Base-by-base conservation (phyloP, 169 alveolate genomes). In the Plasmodium adleri region DNA sequence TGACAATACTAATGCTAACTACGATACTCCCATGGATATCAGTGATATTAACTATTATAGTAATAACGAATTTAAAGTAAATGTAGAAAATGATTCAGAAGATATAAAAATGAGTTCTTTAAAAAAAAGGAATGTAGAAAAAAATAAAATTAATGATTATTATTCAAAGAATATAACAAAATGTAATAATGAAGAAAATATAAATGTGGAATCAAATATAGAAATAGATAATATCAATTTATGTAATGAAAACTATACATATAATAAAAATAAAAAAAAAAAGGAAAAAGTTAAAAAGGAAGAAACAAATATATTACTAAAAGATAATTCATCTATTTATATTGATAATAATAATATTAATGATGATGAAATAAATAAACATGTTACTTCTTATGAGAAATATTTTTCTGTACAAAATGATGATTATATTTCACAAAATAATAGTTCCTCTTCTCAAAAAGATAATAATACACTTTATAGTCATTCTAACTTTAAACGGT, bases 11-110 rank as follows among this genome's bases (percentile, higher is more conserved):
- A 78, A 59, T 45, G 76, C 47, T 67, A 43, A 78, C 12, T 63
- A 59, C 5, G 89, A 78, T 7, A 59, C 26, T 2, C 89, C 89
- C 15, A 45, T 64, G 7, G 89, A 78, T 43, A 72, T 78, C 49
- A 78, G 89, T 70, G 89, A 78, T 70, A 76, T 78, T 15, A 78
- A 78, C 70, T 78, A 45, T 13, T 64, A 75, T 15, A 78, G 73
- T 58, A 45, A 26, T 20, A 45, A 78, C 70, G 32, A 59, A 12
- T 66, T 78, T 78, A 50, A 39, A 47, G 20, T 62, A n/a, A 52
- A 54, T 45, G 52, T 52, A 20, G 72, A 49, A 50, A 62, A 62
- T 26, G 56, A 8, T 59, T 15, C 32, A 39, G 28, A 26, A 60
- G 12, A 72, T 32, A 32, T 72, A 47, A 26, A 50, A 72, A 49